Base-by-base conservation (phyloP, 2,329 filamentous ascomycete genomes). In the Ophiostoma sp. region DNA sequence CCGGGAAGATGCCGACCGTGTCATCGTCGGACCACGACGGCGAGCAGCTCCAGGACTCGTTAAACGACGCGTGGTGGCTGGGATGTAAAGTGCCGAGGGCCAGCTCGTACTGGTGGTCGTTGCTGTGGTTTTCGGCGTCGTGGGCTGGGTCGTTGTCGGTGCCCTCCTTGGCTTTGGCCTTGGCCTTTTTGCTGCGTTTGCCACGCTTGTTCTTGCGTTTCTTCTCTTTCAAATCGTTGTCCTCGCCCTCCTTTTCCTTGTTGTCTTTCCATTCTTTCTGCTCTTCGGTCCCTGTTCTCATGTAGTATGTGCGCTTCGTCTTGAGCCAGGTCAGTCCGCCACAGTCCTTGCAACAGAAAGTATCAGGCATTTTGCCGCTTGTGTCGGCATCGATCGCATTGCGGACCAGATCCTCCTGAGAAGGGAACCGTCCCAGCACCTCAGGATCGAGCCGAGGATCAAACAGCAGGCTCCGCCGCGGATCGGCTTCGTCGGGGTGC, bases 401-500 rank as follows among this genome's bases (percentile, higher is more conserved):
- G 8, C 18, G 38, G 11, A 14, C 16, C 4, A 45, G 5, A 12
- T 60, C 65, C 12, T 38, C 65, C 11, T 4, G 3, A 18, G 12
- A 11, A 12, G 64, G 44, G 5, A 3, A 1, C 11, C 55, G 62
- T 12, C 68, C 68, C 38, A 67, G 38, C 11, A 67, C 44, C 11
- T 69, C 68, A 12, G 66, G 42, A 44, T 69, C 68, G 27, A 58
- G 64, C 52, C 52, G 66, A 1, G 68, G 68, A 11, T 65, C 47
- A 16, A 69, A 65, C 44, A 52, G 63, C 63, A 6, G 42, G 2
- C 12, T 18, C 4, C n/a, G 12, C 12, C 4, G 5, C 40, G 66
- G 64, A 45, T 47, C 66, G 14, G 64, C 66, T 66, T 66, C 69
- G 52, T 70, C 69, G 0, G 69, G 66, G 49, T 70, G 69, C 69